Percentiles rank a stretch among this genome's conserved stretches.
Evolutionary conservation across 2,329 filamentous ascomycete species (phyloP).

Genomic region (Curvularia spicifera): DNA sequence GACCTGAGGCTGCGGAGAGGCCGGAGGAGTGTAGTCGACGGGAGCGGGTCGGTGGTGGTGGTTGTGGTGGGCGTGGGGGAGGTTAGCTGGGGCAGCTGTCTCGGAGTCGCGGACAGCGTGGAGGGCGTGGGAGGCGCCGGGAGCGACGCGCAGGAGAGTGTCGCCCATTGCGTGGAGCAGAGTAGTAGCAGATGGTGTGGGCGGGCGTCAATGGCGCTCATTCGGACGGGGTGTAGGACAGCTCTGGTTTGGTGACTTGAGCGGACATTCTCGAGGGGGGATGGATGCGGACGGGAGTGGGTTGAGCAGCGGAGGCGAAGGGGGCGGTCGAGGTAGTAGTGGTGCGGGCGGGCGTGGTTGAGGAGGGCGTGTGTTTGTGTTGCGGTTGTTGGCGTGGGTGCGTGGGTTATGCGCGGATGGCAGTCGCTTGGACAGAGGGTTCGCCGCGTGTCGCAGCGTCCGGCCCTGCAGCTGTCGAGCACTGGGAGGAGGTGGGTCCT

Average conservation of each 20-base stretch:
- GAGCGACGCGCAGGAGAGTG: constrained; percentile 28
- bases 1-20: constrained; percentile 38
- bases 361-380: neutral
- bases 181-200: constrained; percentile 16
- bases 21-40: constrained; percentile 44
- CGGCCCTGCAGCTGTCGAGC: constrained; percentile 3
- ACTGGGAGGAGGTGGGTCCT: constrained; percentile 3
- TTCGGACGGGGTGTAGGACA: constrained; percentile 35
- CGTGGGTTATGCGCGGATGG: constrained; percentile 3
- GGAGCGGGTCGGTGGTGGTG: constrained; percentile 14
- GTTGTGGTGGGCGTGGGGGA: constrained; percentile 26
- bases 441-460: constrained; percentile 10
- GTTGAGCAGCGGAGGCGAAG: neutral
- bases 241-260: constrained; percentile 28
- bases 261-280: constrained; percentile 36
- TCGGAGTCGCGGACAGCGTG: constrained; percentile 18
- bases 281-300: too few species aligned
- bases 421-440: neutral
- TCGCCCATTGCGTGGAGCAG: constrained; percentile 39
- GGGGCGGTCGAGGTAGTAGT: constrained; percentile 3
- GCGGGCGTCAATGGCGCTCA: constrained; percentile 30
- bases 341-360: constrained; percentile 2
- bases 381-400: neutral
- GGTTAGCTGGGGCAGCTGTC: constrained; percentile 19
- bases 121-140: constrained; percentile 18